A percentile compares a stretch with the other conserved stretches of the same genome.
phyloP scores from a whole-genome alignment of 805 yeast species.

The Saccharomycopsis olivae region DNA sequence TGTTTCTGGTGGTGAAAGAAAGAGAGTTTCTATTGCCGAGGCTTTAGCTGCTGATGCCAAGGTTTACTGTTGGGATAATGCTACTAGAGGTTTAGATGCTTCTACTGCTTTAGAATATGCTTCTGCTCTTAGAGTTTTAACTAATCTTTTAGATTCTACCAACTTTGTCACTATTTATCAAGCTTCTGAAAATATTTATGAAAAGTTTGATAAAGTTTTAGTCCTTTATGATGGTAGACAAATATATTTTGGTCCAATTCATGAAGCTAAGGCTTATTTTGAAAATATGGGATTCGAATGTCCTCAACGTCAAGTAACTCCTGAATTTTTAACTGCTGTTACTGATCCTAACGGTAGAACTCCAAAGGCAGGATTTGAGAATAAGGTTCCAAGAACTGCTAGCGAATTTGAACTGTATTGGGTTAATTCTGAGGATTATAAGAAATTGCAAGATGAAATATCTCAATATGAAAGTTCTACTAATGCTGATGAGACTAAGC shows the following conservation, averaged over 20 bases:
- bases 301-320: conserved; percentile 57
- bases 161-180: conserved; percentile 63
- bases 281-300: conserved; percentile 54
- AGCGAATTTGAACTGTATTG: conserved; percentile 52
- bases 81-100: conserved; percentile 79
- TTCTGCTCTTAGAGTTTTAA: conserved; percentile 53
- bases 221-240: conserved; percentile 52
- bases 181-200: conserved; percentile 57
- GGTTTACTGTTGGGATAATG: conserved; percentile 68
- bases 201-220: conserved; percentile 50
- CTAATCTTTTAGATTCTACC: conserved; percentile 40
- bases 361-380: conserved; percentile 36
- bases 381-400: conserved; percentile 48
- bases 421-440: conserved; percentile 39
- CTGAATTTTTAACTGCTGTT: conserved; percentile 60
- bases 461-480: conserved; percentile 28
- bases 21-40: conserved; percentile 77
- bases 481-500: conserved; percentile 27
- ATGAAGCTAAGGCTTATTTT: conserved; percentile 45
- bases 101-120: conserved; percentile 74
- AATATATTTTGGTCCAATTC: conserved; percentile 52
- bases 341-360: conserved; percentile 57
- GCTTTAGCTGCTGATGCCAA: conserved; percentile 55
- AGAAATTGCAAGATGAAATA: conserved; percentile 33
- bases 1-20: conserved; percentile 81